Percentiles rank a stretch among this genome's conserved stretches.
phyloP scores from a whole-genome alignment of 2,329 filamentous ascomycete genomes.

The Lomentospora prolificans region DNA sequence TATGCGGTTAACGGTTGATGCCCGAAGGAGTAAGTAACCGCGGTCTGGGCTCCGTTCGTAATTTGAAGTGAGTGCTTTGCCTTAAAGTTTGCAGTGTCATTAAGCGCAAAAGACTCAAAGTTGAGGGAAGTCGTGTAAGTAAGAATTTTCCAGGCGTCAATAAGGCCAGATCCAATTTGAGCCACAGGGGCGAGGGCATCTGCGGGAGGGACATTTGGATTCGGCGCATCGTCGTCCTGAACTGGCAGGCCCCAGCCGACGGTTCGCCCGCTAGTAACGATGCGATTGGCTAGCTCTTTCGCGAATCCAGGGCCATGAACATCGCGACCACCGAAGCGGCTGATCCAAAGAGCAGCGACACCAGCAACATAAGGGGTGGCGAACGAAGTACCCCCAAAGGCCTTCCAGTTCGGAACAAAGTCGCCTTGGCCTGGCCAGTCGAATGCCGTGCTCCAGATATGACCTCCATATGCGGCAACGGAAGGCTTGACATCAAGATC shows the following conservation, averaged over 20 bases:
- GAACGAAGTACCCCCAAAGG: slow-evolving; percentile 42
- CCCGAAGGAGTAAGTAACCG: slow-evolving; percentile 29
- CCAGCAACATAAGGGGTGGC: slow-evolving; percentile 43
- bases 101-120: slow-evolving; percentile 35
- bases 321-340: slow-evolving; percentile 29
- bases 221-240: background rate
- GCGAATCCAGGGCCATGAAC: slow-evolving; percentile 20
- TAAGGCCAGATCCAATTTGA: slow-evolving; percentile 36
- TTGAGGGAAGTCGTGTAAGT: slow-evolving; percentile 27
- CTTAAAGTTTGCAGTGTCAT: slow-evolving; percentile 35
- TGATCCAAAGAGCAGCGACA: slow-evolving; percentile 35
- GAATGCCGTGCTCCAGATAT: slow-evolving; percentile 35
- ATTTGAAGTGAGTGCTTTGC: slow-evolving; percentile 25
- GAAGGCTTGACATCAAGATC: slow-evolving; percentile 42
- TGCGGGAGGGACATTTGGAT: background rate
- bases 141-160: slow-evolving; percentile 35
- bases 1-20: slow-evolving; percentile 31
- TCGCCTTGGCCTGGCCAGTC: background rate
- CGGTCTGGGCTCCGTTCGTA: slow-evolving; percentile 30
- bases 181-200: slow-evolving; percentile 24
- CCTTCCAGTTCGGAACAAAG: slow-evolving; percentile 33
- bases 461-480: slow-evolving; percentile 36
- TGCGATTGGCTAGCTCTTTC: slow-evolving; percentile 8
- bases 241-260: slow-evolving; percentile 7
- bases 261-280: slow-evolving; percentile 6